Evolutionary conservation across 225 moss, liverwort and hornwort species (phyloP), one percentile per base, ranked within the genome.

Genomic region (Physcomitrium patens): DNA sequence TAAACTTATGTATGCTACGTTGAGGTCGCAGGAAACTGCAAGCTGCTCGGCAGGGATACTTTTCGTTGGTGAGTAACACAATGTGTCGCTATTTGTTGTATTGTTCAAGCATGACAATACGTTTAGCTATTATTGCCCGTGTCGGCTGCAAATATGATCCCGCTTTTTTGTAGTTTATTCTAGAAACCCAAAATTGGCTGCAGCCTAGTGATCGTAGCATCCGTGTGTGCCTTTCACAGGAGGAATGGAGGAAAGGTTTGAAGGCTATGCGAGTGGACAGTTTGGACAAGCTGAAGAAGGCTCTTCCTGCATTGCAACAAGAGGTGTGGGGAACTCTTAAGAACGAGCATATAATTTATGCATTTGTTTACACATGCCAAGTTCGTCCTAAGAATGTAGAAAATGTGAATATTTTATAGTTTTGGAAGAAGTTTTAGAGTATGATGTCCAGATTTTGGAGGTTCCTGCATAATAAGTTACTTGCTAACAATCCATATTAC

Each of bases 1-100:
- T 62, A 70, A 56, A 70, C 63, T 4, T 50, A 70, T 58, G 42
- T 55, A 12, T 26, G 5, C 43, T 61, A 41, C 17, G 9, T 80
- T 69, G 78, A 42, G 66, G 64, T 65, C 65, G 80, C 87, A 97
- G 96, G 96, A 97, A 93, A 80, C 78, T 97, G 86, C 97, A 97
- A 89, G 97, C 97, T 67, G 78, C 91, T 68, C 87, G 97, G 50
- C 97, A 97, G 69, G 97, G 94, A n/a, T 97, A 97, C 81, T 97
- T 97, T 76, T 85, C 97, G 45, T 78, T 91, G 96, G 96, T 97
- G 77, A 84, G 96, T 72, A 45, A 2, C 5, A 12, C 13, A 26
- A 13, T 10, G 50, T 55, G 22, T 68, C 20, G 62, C 3, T 50
- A 50, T 45, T n/a, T 42, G 7, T 69, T 61, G 60, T 67, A 8